A percentile compares a stretch with the other conserved stretches of the same genome.
phyloP scores from a whole-genome alignment of 2,329 filamentous ascomycete genomes.

The Myriosclerotinia scirpicola region DNA sequence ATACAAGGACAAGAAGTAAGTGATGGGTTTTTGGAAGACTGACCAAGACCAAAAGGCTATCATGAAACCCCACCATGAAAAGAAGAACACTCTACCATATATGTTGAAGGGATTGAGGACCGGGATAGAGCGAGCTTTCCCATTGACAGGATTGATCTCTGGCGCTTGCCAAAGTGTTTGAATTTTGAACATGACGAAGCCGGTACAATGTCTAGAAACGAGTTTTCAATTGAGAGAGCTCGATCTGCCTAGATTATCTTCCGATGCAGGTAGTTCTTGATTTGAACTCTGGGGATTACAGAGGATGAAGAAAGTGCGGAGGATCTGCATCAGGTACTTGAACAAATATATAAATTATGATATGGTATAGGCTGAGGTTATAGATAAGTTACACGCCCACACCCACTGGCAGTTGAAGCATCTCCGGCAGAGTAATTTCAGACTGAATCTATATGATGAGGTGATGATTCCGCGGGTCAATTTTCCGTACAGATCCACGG shows the following conservation, averaged over 20 bases:
- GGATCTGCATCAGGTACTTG: background rate
- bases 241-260: background rate
- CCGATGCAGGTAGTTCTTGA: background rate
- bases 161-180: conserved; percentile 37
- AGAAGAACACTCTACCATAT: conserved; percentile 88
- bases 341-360: conserved; percentile 16
- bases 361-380: background rate
- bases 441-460: background rate
- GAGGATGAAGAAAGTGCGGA: background rate
- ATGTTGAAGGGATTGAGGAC: conserved; percentile 73
- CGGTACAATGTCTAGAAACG: background rate
- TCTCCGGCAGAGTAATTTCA: conserved; percentile 9
- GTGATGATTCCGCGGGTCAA: background rate
- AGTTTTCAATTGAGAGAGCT: background rate
- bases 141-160: conserved; percentile 70
- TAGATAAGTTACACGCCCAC: background rate
- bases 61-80: conserved; percentile 84
- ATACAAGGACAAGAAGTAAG: conserved; percentile 59
- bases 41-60: conserved; percentile 91
- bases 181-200: conserved; percentile 28
- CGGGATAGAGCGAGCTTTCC: conserved; percentile 78
- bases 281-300: background rate
- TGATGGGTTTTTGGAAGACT: conserved; percentile 27
- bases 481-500: background rate
- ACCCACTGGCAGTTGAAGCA: conserved; percentile 13